Evolutionary conservation across 2,329 filamentous ascomycete species (phyloP).

Genomic region (Grosmannia huntii): DNA sequence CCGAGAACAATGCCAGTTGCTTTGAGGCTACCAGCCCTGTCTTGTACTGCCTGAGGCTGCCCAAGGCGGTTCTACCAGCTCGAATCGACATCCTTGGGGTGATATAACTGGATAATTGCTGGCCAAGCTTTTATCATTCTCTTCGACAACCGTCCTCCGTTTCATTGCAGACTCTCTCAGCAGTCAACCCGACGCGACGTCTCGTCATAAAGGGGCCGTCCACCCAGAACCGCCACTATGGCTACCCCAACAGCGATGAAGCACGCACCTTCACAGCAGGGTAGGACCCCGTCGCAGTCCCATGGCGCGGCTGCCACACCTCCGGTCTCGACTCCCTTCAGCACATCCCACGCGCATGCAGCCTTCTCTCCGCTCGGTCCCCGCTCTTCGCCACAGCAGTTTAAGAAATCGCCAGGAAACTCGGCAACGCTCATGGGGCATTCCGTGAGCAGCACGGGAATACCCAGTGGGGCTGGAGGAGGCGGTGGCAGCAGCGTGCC

Average conservation of each 20-base stretch:
- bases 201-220: background rate
- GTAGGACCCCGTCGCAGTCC: constrained; percentile 33
- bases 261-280: constrained; percentile 35
- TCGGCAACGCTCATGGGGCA: constrained; percentile 35
- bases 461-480: background rate
- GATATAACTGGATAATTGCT: background rate
- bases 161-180: background rate
- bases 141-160: background rate
- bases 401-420: constrained; percentile 50
- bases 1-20: background rate
- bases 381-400: constrained; percentile 49
- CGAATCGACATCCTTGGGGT: background rate
- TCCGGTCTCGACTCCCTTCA: constrained; percentile 56
- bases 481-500: constrained; percentile 19
- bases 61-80: background rate
- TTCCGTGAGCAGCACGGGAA: constrained; percentile 16
- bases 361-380: constrained; percentile 46
- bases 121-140: background rate
- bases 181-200: too few relatives aligned
- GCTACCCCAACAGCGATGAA: constrained; percentile 39
- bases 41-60: background rate
- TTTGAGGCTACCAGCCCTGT: background rate
- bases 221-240: constrained; percentile 20
- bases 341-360: constrained; percentile 37
- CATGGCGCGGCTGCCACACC: constrained; percentile 43